Base-by-base conservation (phyloP, 108 stramenopile species). In the Skeletonema potamos region DNA sequence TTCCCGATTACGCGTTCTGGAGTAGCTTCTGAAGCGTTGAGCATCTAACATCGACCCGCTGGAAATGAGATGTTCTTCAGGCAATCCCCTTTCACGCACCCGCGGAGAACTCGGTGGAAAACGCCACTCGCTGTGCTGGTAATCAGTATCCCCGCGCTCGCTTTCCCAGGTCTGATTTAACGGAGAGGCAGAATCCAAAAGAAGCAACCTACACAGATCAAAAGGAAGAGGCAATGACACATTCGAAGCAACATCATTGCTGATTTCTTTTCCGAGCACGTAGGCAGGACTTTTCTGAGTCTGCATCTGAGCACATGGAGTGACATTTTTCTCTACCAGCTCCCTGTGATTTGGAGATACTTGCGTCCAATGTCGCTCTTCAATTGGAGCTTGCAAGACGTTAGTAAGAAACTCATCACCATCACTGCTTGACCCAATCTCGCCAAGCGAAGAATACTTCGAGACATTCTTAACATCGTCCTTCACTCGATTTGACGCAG, bases 181-280 rank as follows among this genome's bases (percentile, higher is more conserved):
- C 1, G 90, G 90, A 22, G 92, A 94, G n/a, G 80, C 84, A 12
- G 88, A 88, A 63, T 91, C 90, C 46, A 94, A 58, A 8, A 94
- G 56, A 12, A 94, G 55, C 2, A 88, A 86, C 58, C 92, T 77
- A 63, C 92, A 91, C 8, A 91, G 63, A 15, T 89, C 76, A 55
- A 94, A 72, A 27, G 89, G 86, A 34, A 91, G 67, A 11, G 88
- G 86, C 20, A 94, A 29, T 17, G 70, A 76, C 27, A 90, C 74
- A 20, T 85, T 82, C 27, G 84, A 79, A 54, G 77, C 84, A 18
- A 94, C 72, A 56, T 91, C 88, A 26, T 79, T 82, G 27, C 85
- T 77, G 39, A 91, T 61, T 51, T 79, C 56, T 58, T 89, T 86
- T 32, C 90, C 92, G 65, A 89, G 87, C 13, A 72, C 74, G 67